These are phyloP conservation scores for Ulota crispa DNA, from an alignment of 225 moss, liverwort and hornwort species.

Conservation along the genomic window DNA sequence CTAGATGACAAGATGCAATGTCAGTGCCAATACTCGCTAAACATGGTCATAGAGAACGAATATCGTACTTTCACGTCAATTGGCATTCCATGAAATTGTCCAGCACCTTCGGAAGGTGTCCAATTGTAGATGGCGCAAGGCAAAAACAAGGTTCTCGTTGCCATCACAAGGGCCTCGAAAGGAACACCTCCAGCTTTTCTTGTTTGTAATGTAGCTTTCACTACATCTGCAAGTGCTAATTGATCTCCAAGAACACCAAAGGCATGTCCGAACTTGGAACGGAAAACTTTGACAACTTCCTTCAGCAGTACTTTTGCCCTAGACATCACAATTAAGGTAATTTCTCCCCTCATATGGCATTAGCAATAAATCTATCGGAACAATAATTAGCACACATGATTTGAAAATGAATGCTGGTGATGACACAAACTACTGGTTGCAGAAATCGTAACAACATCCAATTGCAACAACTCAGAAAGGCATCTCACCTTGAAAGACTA, in stretches of 20 bases:
- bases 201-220: conserved; percentile 21
- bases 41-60: not conserved
- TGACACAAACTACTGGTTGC: not conserved
- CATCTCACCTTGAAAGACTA: conserved; percentile 46
- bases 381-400: not conserved
- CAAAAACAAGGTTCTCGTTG: conserved; percentile 39
- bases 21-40: not conserved
- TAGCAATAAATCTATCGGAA: not conserved
- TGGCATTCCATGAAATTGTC: conserved; percentile 65
- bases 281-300: conserved; percentile 40
- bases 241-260: conserved; percentile 58
- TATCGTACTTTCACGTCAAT: conserved; percentile 38
- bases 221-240: conserved; percentile 47
- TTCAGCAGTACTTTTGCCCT: conserved; percentile 44
- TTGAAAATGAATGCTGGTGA: not conserved
- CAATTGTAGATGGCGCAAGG: conserved; percentile 58
- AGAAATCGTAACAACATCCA: not conserved
- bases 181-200: conserved; percentile 21
- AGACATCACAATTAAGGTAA: not conserved
- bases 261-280: conserved; percentile 38
- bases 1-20: not conserved
- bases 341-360: not conserved
- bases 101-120: conserved; percentile 67
- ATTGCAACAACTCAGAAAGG: not conserved
- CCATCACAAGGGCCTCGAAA: conserved; percentile 37